Conservation (phyloP, 1,284 basidiomycete species). For the Thecaphora thlaspeos region DNA sequence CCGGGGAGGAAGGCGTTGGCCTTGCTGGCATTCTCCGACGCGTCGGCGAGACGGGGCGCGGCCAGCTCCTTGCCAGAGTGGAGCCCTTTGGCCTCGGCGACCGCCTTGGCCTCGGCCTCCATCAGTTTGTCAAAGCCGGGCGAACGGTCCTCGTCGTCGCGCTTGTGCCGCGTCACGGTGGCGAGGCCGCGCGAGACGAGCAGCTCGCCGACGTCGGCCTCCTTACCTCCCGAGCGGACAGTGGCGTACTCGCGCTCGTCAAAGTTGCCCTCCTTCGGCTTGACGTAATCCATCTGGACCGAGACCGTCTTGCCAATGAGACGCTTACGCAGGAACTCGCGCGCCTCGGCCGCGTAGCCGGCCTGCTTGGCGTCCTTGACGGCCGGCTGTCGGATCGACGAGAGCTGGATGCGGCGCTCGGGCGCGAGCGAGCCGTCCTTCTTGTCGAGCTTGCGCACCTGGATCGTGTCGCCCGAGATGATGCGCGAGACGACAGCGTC, state of each 20-base stretch:
- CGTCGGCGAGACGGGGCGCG: slow-evolving; percentile 72
- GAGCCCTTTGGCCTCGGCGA: slow-evolving; percentile 76
- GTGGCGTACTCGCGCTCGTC: slow-evolving; percentile 52
- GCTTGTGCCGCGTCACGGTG: slow-evolving; percentile 80
- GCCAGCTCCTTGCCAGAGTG: slow-evolving; percentile 86
- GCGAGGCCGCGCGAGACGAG: slow-evolving; percentile 89
- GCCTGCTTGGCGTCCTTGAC: slow-evolving; percentile 79
- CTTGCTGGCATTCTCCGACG: slow-evolving; percentile 63
- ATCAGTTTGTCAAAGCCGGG: slow-evolving; percentile 92
- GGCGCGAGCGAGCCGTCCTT: slow-evolving; percentile 61
- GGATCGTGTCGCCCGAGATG: slow-evolving; percentile 87
- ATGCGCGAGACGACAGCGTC: slow-evolving; percentile 82
- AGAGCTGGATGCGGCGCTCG: slow-evolving; percentile 84
- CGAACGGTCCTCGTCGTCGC: slow-evolving; percentile 92
- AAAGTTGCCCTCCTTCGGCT: slow-evolving; percentile 47
- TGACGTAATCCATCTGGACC: slow-evolving; percentile 53
- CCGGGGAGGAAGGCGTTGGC: slow-evolving; percentile 70
- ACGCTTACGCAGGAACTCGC: slow-evolving; percentile 63
- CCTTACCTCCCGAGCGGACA: slow-evolving; percentile 41
- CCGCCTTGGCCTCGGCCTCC: slow-evolving; percentile 81
- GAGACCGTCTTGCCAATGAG: slow-evolving; percentile 46
- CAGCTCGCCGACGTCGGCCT: slow-evolving; percentile 78
- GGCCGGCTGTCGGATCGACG: slow-evolving; percentile 74
- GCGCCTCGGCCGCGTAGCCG: slow-evolving; percentile 84
- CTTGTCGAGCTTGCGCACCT: slow-evolving; percentile 52